Evolutionary conservation across 306 rosid species (phyloP).

Genomic region (Inga oerstediana): DNA sequence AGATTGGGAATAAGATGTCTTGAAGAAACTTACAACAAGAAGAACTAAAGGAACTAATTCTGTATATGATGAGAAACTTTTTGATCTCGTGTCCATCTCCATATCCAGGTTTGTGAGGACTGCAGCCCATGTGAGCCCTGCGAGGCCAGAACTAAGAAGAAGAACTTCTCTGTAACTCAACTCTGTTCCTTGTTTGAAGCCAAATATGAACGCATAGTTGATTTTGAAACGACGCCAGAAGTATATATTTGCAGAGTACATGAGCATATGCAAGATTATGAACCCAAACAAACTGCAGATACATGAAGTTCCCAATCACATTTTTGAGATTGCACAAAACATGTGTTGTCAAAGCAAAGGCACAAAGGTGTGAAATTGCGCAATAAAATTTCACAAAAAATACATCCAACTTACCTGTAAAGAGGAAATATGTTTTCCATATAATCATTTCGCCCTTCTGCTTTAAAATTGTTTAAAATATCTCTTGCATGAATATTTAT

Average conservation of each 20-base stretch:
- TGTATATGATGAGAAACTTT: conserved; percentile 34
- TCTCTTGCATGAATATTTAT: conserved; percentile 61
- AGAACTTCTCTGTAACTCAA: conserved; percentile 63
- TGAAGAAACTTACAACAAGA: conserved; percentile 50
- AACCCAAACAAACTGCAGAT: conserved; percentile 73
- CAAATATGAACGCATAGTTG: conserved; percentile 77
- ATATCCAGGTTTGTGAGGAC: conserved; percentile 56
- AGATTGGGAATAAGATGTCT: neutral
- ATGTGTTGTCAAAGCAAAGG: neutral
- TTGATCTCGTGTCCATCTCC: conserved; percentile 47
- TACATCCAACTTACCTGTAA: conserved; percentile 51
- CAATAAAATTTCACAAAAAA: neutral
- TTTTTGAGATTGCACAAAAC: neutral
- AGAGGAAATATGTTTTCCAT: conserved; percentile 79
- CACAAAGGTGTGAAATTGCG: neutral
- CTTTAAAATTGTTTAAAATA: conserved; percentile 41
- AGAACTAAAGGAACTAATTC: conserved; percentile 69
- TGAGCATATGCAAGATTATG: conserved; percentile 59
- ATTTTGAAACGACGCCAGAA: conserved; percentile 74
- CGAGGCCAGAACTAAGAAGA: conserved; percentile 55
- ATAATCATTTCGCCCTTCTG: conserved; percentile 35
- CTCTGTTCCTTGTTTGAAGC: conserved; percentile 76
- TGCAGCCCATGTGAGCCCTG: conserved; percentile 54
- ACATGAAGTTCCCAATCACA: neutral
- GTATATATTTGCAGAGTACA: conserved; percentile 56